Conservation (phyloP, 1,284 basidiomycete species). For the Porogramme epimiltina region DNA sequence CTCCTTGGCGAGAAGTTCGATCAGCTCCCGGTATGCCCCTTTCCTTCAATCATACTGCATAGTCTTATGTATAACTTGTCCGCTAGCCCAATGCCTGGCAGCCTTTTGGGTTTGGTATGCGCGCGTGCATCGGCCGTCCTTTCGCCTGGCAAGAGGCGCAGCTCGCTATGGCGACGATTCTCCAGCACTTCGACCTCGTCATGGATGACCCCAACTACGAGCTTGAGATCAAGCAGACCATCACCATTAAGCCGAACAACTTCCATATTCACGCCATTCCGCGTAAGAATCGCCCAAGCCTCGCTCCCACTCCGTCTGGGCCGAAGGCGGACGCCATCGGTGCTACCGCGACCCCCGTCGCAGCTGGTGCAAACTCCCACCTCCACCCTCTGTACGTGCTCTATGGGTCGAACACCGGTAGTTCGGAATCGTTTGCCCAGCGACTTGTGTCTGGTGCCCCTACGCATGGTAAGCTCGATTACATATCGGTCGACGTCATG, state of each 20-base stretch:
- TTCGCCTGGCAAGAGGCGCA: slow-evolving; percentile 54
- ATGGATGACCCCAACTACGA: slow-evolving; percentile 45
- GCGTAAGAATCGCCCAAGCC: slow-evolving; percentile 24
- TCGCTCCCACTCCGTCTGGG: slow-evolving; percentile 13
- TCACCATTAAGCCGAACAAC: slow-evolving; percentile 51
- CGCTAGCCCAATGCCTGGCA: slow-evolving; percentile 49
- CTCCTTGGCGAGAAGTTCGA: slow-evolving; percentile 50
- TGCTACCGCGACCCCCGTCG: background rate
- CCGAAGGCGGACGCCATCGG: background rate
- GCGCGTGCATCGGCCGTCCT: slow-evolving; percentile 45
- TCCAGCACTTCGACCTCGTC: slow-evolving; percentile 48
- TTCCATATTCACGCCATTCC: slow-evolving; percentile 44
- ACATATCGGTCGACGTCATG: background rate
- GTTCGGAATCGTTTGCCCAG: slow-evolving; percentile 51
- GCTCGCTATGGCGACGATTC: slow-evolving; percentile 42
- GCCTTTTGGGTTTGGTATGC: slow-evolving; percentile 43
- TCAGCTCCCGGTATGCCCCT: slow-evolving; percentile 36
- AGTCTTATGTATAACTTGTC: too few relatives aligned
- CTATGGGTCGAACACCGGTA: slow-evolving; percentile 53
- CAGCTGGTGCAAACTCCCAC: background rate
- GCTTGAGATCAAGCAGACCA: slow-evolving; percentile 45
- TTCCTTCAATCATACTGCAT: background rate
- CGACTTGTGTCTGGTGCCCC: slow-evolving; percentile 43
- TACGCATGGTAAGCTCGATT: slow-evolving; percentile 34
- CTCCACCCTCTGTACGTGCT: slow-evolving; percentile 39